Conservation (phyloP, 2,329 filamentous ascomycete genomes). For the Thelonectria blattea region DNA sequence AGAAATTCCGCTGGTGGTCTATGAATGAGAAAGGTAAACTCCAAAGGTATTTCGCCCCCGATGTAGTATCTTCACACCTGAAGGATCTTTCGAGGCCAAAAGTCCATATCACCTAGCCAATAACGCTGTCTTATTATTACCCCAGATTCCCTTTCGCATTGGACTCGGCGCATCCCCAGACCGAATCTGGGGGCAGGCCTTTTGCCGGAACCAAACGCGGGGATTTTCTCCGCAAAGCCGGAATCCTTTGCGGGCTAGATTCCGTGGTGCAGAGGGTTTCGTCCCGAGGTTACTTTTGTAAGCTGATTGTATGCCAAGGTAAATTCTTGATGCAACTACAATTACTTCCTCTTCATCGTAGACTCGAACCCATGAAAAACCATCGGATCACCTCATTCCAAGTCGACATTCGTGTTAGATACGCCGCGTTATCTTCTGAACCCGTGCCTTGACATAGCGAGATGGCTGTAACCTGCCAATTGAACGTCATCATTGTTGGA, state of each 20-base stretch:
- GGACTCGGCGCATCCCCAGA: too few relatives aligned
- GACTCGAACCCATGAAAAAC: background rate
- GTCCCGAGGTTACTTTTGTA: background rate
- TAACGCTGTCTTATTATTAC: too few relatives aligned
- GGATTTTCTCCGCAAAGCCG: background rate
- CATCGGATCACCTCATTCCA: too few relatives aligned
- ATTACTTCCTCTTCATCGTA: background rate
- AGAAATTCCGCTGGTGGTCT: too few relatives aligned
- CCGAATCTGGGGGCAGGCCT: background rate
- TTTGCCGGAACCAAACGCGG: background rate
- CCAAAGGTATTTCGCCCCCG: too few relatives aligned
- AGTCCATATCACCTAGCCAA: too few relatives aligned
- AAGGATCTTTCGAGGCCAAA: too few relatives aligned
- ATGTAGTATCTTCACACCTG: too few relatives aligned
- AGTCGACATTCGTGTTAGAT: too few relatives aligned
- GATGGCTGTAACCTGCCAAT: background rate
- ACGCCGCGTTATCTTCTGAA: too few relatives aligned
- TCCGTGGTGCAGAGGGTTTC: background rate
- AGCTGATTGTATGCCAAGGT: background rate
- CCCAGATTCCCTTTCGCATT: too few relatives aligned
- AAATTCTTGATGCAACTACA: background rate
- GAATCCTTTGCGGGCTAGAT: background rate
- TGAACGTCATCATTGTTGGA: slow-evolving; percentile 17
- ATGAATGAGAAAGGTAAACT: too few relatives aligned
- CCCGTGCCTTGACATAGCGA: background rate